phyloP scores from a whole-genome alignment of 2,329 filamentous ascomycete species.

The Hypoxylon sp. region DNA sequence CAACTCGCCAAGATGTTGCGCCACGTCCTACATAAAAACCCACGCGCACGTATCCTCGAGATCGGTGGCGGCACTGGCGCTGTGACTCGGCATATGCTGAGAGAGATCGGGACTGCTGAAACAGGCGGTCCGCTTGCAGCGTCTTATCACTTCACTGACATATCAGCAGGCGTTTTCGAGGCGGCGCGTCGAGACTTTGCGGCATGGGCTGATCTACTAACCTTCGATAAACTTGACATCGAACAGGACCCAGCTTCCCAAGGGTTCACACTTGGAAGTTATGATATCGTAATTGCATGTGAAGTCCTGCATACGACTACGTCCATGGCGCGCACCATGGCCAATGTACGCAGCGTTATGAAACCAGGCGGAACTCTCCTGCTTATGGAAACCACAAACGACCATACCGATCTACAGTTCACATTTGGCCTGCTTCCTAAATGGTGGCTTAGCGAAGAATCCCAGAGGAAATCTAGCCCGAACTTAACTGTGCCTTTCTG shows the following conservation, averaged over 20 bases:
- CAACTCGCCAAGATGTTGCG: conserved; percentile 22
- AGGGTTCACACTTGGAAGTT: conserved; percentile 27
- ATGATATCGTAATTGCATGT: conserved; percentile 48
- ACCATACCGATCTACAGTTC: conserved; percentile 22
- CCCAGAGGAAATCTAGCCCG: conserved; percentile 13
- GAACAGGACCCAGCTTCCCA: conserved; percentile 42
- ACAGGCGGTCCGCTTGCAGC: neutral
- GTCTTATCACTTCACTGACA: conserved; percentile 19
- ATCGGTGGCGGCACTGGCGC: conserved; percentile 26
- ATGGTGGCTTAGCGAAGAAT: conserved; percentile 39
- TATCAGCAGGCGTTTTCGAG: conserved; percentile 23
- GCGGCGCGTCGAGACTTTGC: conserved; percentile 10
- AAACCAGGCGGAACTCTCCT: conserved; percentile 45
- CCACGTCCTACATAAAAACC: conserved; percentile 35
- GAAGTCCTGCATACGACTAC: conserved; percentile 19
- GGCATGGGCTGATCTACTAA: conserved; percentile 46
- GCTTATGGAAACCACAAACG: conserved; percentile 38
- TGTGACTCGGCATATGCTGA: conserved; percentile 23
- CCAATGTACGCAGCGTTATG: conserved; percentile 43
- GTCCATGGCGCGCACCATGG: conserved; percentile 34
- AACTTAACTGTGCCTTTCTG: conserved; percentile 19
- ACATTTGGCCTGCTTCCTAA: conserved; percentile 37
- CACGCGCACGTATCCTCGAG: conserved; percentile 27
- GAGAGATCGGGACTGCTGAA: neutral
- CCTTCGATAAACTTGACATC: conserved; percentile 52